Conservation (phyloP, 2,329 filamentous ascomycete species). For the Colletotrichum lupini region DNA sequence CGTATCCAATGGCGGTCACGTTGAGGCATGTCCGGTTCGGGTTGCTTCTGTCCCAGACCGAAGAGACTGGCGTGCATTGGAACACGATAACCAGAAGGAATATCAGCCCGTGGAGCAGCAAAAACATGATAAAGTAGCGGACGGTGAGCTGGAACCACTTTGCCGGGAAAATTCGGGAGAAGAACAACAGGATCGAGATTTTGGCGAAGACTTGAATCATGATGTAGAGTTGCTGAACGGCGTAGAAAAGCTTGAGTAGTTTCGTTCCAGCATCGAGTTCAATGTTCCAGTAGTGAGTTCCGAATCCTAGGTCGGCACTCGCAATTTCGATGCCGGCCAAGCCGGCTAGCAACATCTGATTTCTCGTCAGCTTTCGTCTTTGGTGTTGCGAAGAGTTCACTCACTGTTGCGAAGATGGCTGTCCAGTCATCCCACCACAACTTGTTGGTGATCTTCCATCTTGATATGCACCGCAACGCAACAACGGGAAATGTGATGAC, state of each 20-base stretch:
- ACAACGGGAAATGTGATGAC: slow-evolving; percentile 33
- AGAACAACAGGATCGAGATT: slow-evolving; percentile 41
- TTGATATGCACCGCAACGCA: slow-evolving; percentile 36
- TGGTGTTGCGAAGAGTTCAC: background rate
- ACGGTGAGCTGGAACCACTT: slow-evolving; percentile 35
- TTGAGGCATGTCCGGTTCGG: slow-evolving; percentile 62
- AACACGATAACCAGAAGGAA: slow-evolving; percentile 39
- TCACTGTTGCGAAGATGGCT: slow-evolving; percentile 27
- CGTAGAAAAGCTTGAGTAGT: slow-evolving; percentile 37
- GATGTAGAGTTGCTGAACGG: slow-evolving; percentile 39
- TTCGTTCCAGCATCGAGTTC: slow-evolving; percentile 25
- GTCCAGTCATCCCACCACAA: slow-evolving; percentile 39
- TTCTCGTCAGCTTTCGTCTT: background rate
- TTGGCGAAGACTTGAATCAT: slow-evolving; percentile 40
- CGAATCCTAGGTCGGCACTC: slow-evolving; percentile 38
- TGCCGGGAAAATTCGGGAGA: slow-evolving; percentile 38
- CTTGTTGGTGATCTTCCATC: slow-evolving; percentile 28
- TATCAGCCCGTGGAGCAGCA: slow-evolving; percentile 36
- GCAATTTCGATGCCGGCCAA: slow-evolving; percentile 37
- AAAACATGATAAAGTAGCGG: slow-evolving; percentile 26
- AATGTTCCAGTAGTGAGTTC: slow-evolving; percentile 41
- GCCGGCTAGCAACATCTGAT: slow-evolving; percentile 31
- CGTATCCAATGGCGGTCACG: slow-evolving; percentile 72
- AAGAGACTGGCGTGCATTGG: slow-evolving; percentile 37
- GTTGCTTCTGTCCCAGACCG: slow-evolving; percentile 35